A percentile compares a stretch with the other conserved stretches of the same genome.
These are phyloP conservation scores for Phalaenopsis hybrid DNA, from an alignment of 116 monocot species.

Conservation along the genomic window DNA sequence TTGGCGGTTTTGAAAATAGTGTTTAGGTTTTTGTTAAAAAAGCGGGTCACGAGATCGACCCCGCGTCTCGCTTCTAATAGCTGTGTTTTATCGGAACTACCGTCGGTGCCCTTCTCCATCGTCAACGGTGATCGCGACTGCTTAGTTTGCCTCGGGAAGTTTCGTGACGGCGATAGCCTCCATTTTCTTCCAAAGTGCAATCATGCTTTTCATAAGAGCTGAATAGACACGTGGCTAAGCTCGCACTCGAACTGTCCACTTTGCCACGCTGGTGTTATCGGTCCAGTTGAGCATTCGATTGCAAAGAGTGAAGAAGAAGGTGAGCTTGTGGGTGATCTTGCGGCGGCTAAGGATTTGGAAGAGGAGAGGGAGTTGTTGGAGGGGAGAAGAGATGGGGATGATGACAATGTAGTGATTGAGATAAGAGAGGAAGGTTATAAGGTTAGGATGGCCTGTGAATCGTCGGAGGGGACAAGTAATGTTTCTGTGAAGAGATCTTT, in stretches of 20 bases:
- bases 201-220: slow-evolving; percentile 13
- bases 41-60: too few relatives aligned
- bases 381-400: background rate
- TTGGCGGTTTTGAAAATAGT: too few relatives aligned
- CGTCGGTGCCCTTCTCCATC: background rate
- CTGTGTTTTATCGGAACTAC: too few relatives aligned
- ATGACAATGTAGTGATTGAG: background rate
- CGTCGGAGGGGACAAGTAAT: background rate
- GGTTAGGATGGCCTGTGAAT: background rate
- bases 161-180: slow-evolving; percentile 12
- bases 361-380: background rate
- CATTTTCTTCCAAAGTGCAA: slow-evolving; percentile 16
- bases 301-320: too few relatives aligned
- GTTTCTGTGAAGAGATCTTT: background rate
- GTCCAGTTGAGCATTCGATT: too few relatives aligned
- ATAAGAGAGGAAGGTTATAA: background rate
- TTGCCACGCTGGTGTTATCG: too few relatives aligned
- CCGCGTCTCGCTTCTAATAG: too few relatives aligned
- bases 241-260: too few relatives aligned
- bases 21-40: too few relatives aligned
- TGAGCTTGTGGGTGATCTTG: too few relatives aligned
- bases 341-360: background rate
- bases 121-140: background rate
- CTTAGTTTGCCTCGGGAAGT: slow-evolving; percentile 15
- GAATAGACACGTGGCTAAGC: slow-evolving; percentile 23